These are phyloP conservation scores for Cornus florida DNA, from an alignment of 148 eudicot species.

Conservation along the genomic window DNA sequence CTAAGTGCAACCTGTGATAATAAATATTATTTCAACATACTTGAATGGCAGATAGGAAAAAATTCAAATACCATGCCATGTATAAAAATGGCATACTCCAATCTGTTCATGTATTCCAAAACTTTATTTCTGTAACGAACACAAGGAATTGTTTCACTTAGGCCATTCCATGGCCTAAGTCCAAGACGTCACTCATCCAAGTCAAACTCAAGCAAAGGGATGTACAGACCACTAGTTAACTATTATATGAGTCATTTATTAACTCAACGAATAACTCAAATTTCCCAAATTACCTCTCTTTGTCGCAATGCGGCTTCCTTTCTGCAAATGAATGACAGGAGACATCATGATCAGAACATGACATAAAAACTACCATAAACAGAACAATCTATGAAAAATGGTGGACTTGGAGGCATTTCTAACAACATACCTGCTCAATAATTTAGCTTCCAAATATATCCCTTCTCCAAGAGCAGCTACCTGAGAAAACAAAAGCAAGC, in stretches of 20 bases:
- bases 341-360: neutral
- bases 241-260: neutral
- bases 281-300: constrained; percentile 62
- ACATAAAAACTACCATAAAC: neutral
- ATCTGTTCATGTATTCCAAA: neutral
- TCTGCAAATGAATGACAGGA: constrained; percentile 42
- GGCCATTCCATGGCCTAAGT: neutral
- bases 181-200: neutral
- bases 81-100: neutral
- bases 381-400: neutral
- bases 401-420: constrained; percentile 6
- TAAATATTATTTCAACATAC: constrained; percentile 7
- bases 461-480: constrained; percentile 93
- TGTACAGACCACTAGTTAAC: neutral
- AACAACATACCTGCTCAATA: constrained; percentile 66
- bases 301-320: constrained; percentile 93
- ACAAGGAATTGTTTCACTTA: neutral
- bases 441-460: constrained; percentile 81
- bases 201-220: neutral
- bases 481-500: constrained; percentile 34
- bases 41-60: constrained; percentile 7
- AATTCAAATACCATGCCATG: neutral
- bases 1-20: constrained; percentile 71
- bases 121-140: neutral
- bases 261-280: constrained; percentile 1